phyloP scores from a whole-genome alignment of 2,329 filamentous ascomycete genomes.

The Colletotrichum australisinense region DNA sequence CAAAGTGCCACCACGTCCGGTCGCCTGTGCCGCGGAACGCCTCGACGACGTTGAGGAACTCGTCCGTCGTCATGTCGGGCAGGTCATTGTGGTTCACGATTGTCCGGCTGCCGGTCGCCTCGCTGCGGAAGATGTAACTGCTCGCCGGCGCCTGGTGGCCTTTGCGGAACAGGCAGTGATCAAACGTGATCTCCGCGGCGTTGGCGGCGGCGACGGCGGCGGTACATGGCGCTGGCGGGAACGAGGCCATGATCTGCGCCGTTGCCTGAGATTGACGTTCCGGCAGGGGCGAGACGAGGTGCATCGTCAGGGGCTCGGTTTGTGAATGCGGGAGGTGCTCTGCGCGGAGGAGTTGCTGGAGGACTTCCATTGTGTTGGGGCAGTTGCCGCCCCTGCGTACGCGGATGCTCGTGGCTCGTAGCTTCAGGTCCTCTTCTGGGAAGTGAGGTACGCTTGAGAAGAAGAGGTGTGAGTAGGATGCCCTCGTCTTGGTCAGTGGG shows the following conservation, averaged over 20 bases:
- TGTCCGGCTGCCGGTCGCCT: slow-evolving; percentile 70
- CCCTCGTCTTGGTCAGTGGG: too few species aligned
- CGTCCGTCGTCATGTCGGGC: slow-evolving; percentile 72
- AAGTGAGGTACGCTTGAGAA: slow-evolving; percentile 71
- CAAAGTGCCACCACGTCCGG: slow-evolving; percentile 73
- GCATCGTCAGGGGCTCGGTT: slow-evolving; percentile 42
- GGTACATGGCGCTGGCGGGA: slow-evolving; percentile 54
- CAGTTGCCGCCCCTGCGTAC: slow-evolving; percentile 79
- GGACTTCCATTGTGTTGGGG: slow-evolving; percentile 77
- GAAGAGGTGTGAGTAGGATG: neutral
- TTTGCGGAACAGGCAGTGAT: slow-evolving; percentile 69
- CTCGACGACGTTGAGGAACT: slow-evolving; percentile 63
- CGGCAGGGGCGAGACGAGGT: slow-evolving; percentile 67
- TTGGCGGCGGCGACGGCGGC: slow-evolving; percentile 47
- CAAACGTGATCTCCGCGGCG: slow-evolving; percentile 57
- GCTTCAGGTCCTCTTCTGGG: slow-evolving; percentile 78
- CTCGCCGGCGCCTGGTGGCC: slow-evolving; percentile 68
- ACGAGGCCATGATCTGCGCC: slow-evolving; percentile 63
- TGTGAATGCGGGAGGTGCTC: slow-evolving; percentile 4
- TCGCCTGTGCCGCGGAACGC: slow-evolving; percentile 48
- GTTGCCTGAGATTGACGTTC: slow-evolving; percentile 61
- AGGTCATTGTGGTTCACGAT: slow-evolving; percentile 78
- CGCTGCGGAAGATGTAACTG: slow-evolving; percentile 76
- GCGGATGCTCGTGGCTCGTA: slow-evolving; percentile 70
- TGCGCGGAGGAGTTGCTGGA: slow-evolving; percentile 68